A percentile compares a stretch with the other conserved stretches of the same genome.
Conservation (phyloP, 306 rosid species). For the Benincasa hispida region DNA sequence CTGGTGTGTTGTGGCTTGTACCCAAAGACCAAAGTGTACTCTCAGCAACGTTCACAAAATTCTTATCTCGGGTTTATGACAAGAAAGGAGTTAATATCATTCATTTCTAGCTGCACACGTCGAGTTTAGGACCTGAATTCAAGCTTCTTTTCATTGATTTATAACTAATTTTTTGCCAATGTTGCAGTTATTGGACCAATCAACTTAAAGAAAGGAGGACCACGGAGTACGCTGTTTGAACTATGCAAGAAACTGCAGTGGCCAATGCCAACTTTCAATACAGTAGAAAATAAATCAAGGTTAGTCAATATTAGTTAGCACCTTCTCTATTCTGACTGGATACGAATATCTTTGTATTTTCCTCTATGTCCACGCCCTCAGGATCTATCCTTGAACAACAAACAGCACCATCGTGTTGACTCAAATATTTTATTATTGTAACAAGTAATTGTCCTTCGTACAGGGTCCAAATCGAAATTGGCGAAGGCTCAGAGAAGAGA, state of each 20-base stretch:
- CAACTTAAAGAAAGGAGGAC: conserved; percentile 80
- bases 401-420: neutral
- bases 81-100: neutral
- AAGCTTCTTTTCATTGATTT: neutral
- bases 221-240: conserved; percentile 43
- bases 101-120: neutral
- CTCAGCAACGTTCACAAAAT: neutral
- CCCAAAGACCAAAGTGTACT: neutral
- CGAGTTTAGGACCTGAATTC: neutral
- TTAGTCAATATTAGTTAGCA: conserved; percentile 8
- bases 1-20: neutral
- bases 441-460: neutral
- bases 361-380: neutral
- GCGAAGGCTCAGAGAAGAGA: conserved; percentile 35
- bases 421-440: neutral
- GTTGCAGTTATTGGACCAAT: conserved; percentile 37
- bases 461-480: conserved; percentile 35
- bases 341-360: neutral
- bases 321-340: neutral
- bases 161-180: neutral
- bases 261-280: conserved; percentile 52
- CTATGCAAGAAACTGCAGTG: conserved; percentile 68
- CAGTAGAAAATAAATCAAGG: conserved; percentile 60
- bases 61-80: neutral
- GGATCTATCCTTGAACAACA: neutral